Evolutionary conservation across 441 rosid species (phyloP).

Genomic region (Populus hybrid): DNA sequence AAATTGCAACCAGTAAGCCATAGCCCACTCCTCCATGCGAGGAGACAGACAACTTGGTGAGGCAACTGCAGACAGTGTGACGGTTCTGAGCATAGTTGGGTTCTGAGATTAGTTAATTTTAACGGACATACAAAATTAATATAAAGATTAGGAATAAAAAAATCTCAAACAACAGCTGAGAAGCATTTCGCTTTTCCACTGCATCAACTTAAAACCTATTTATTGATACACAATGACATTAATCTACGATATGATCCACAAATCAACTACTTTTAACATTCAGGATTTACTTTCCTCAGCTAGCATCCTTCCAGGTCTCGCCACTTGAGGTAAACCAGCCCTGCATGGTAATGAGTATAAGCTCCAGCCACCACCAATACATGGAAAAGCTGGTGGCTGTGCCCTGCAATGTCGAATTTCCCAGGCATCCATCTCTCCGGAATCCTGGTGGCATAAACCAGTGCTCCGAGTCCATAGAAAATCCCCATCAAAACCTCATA

Average conservation of each 20-base stretch:
- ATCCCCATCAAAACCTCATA: slow-evolving; percentile 81
- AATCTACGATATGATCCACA: background rate
- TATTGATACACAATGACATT: background rate
- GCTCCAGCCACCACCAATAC: slow-evolving; percentile 74
- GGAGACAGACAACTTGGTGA: too few relatives aligned
- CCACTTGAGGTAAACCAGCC: slow-evolving; percentile 70
- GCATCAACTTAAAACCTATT: background rate
- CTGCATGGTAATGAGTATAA: slow-evolving; percentile 65
- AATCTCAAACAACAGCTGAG: background rate
- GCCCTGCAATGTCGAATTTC: slow-evolving; percentile 86
- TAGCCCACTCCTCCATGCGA: too few relatives aligned
- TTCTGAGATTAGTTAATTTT: too few relatives aligned
- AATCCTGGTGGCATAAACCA: slow-evolving; percentile 79
- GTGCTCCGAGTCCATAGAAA: slow-evolving; percentile 67
- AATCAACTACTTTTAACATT: background rate
- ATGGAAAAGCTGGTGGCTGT: slow-evolving; percentile 90
- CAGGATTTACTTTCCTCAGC: slow-evolving; percentile 21
- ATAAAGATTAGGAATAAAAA: too few relatives aligned
- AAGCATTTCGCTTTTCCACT: slow-evolving; percentile 1
- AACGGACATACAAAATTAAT: background rate
- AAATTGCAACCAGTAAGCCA: too few relatives aligned
- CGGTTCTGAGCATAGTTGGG: too few relatives aligned
- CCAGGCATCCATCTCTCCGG: slow-evolving; percentile 96
- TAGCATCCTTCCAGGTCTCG: slow-evolving; percentile 63
- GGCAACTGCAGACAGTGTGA: too few relatives aligned